These are phyloP conservation scores for Jamesozyma lodderae DNA, from an alignment of 805 yeast species.

Conservation along the genomic window DNA sequence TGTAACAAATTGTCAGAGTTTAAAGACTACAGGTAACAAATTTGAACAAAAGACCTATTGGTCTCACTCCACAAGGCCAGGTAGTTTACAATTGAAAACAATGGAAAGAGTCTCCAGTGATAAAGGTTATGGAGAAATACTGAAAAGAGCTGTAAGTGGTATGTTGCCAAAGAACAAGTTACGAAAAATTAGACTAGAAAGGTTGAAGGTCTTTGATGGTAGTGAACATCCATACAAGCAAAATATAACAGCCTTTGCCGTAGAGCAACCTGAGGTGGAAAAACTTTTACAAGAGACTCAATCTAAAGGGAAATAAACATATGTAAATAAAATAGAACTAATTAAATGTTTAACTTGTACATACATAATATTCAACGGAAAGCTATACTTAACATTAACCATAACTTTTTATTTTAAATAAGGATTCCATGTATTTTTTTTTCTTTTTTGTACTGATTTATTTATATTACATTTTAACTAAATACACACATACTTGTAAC, in stretches of 20 bases:
- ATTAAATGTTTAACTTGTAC: not conserved
- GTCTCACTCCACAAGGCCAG: conserved; percentile 86
- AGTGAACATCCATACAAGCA: conserved; percentile 78
- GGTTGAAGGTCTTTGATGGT: conserved; percentile 83
- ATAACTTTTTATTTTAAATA: not conserved
- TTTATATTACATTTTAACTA: too few relatives aligned
- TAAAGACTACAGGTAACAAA: conserved; percentile 82
- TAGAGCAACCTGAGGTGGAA: conserved; percentile 42
- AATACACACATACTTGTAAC: too few relatives aligned
- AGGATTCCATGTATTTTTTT: too few relatives aligned
- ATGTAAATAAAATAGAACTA: not conserved
- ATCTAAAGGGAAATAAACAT: not conserved
- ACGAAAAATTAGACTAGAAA: conserved; percentile 66
- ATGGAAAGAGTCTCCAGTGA: conserved; percentile 69
- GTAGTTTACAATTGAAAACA: conserved; percentile 72
- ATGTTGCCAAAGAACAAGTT: conserved; percentile 92
- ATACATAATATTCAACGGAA: not conserved
- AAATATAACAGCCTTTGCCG: conserved; percentile 79
- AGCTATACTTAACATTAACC: too few relatives aligned
- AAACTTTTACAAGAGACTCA: conserved; percentile 28
- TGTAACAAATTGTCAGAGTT: conserved; percentile 79
- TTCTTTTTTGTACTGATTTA: too few relatives aligned
- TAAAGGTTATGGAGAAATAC: conserved; percentile 80
- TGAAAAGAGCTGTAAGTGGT: conserved; percentile 82
- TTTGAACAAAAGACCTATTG: conserved; percentile 73